Percentiles rank a stretch among this genome's conserved stretches.
These are phyloP conservation scores for Zhuliangozyma parablackwelliae DNA, from an alignment of 1,139 yeast genomes.

Conservation along the genomic window DNA sequence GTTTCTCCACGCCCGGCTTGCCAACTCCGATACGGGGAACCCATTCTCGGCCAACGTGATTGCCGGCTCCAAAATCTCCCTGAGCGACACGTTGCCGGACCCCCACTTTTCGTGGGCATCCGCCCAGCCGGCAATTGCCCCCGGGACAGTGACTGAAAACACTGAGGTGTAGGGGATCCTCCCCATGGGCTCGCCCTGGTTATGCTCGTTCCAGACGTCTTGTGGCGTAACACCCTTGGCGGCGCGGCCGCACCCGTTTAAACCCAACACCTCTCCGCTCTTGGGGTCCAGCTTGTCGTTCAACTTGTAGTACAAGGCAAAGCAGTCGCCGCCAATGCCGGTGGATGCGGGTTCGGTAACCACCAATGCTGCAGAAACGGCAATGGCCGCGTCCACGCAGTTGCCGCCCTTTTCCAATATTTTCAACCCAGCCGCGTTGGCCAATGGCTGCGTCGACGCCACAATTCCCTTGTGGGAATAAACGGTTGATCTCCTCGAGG, in stretches of 20 bases:
- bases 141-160: slow-evolving; percentile 68
- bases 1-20: slow-evolving; percentile 51
- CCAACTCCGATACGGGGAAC: slow-evolving; percentile 57
- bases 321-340: slow-evolving; percentile 83
- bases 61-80: slow-evolving; percentile 64
- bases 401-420: slow-evolving; percentile 72
- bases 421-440: slow-evolving; percentile 68
- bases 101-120: slow-evolving; percentile 73
- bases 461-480: slow-evolving; percentile 74
- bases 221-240: slow-evolving; percentile 52
- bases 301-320: slow-evolving; percentile 57
- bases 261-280: slow-evolving; percentile 47
- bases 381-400: slow-evolving; percentile 78
- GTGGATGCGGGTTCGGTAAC: slow-evolving; percentile 75
- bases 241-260: slow-evolving; percentile 77
- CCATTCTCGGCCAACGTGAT: slow-evolving; percentile 68
- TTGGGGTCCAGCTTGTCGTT: slow-evolving; percentile 22
- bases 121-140: slow-evolving; percentile 74
- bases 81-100: slow-evolving; percentile 57
- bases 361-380: slow-evolving; percentile 70
- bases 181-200: slow-evolving; percentile 34
- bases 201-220: slow-evolving; percentile 39
- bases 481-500: slow-evolving; percentile 71
- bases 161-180: slow-evolving; percentile 48
- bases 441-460: slow-evolving; percentile 71